A percentile compares a stretch with the other conserved stretches of the same genome.
Evolutionary conservation across 2,329 filamentous ascomycete species (phyloP).

Genomic region (Aureobasidium sp.): DNA sequence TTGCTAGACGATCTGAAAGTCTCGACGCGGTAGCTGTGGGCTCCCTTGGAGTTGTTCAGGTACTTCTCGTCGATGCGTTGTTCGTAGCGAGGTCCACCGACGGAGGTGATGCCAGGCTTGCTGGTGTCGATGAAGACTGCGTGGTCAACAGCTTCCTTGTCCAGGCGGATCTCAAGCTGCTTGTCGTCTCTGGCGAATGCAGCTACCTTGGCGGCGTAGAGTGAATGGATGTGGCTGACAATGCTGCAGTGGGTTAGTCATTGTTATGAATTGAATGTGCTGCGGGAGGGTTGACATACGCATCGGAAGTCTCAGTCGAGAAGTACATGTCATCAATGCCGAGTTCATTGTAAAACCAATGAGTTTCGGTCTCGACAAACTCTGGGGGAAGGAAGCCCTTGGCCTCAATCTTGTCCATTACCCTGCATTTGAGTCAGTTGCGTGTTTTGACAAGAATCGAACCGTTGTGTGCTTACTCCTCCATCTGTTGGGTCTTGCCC

Average conservation of each 20-base stretch:
- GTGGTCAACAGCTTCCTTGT: conserved; percentile 91
- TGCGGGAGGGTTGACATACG: conserved; percentile 30
- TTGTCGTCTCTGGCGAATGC: conserved; percentile 90
- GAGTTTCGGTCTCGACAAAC: conserved; percentile 76
- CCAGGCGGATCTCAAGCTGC: conserved; percentile 84
- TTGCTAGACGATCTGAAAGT: conserved; percentile 88
- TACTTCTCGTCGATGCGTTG: conserved; percentile 92
- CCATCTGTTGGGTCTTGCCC: conserved; percentile 87
- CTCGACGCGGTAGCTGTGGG: conserved; percentile 82
- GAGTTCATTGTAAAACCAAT: conserved; percentile 96
- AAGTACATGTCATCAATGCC: conserved; percentile 99
- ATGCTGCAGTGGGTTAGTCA: conserved; percentile 41
- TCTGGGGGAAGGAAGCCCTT: conserved; percentile 79
- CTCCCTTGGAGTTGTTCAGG: conserved; percentile 64
- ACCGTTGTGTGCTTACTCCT: conserved; percentile 48
- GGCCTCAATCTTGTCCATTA: conserved; percentile 70
- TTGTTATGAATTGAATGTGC: conserved; percentile 11
- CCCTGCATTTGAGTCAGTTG: conserved; percentile 38
- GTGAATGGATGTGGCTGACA: conserved; percentile 86
- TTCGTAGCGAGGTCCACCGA: conserved; percentile 83
- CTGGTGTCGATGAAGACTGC: conserved; percentile 99
- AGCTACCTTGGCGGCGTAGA: conserved; percentile 95
- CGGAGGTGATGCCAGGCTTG: conserved; percentile 69
- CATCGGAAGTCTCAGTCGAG: conserved; percentile 75
- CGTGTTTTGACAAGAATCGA: not conserved